Evolutionary conservation across 176 grass and related monocot genomes (phyloP), one percentile per base, ranked within the genome.

Genomic region (Ensete glaucum): DNA sequence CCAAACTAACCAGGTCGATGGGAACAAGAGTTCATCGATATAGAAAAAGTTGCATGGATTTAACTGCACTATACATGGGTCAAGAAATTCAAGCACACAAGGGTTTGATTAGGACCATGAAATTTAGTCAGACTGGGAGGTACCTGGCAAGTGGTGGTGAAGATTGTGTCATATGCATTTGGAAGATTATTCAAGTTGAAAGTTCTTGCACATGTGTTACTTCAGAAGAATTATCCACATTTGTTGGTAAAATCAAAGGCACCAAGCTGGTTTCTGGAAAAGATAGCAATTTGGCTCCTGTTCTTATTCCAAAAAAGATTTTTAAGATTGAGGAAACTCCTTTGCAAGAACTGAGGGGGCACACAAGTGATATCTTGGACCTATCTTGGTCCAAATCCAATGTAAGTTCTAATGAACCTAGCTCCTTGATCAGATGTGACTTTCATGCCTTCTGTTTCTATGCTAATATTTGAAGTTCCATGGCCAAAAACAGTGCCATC

Each of bases 11-110:
- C 16, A 62, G 69, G 52, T 87, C 88, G 53, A 74, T 64, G 7
- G 81, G 82, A 81, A 81, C 82, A 87, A 81, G 66, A 56, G 95
- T 99, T 73, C 75, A 76, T 53, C 82, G 83, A 12, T 78, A 84
- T 52, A 89, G 78, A 76, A 99, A 94, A 83, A 89, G 77, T 0
- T 63, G 51, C 59, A 81, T 70, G 59, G 95, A 99, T 73, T 94
- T 99, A 66, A 89, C 95, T 34, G 86, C 86, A 29, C 75, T 99
- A 52, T 87, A 73, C 67, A 82, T 89, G 88, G 86, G 78, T 68
- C 95, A 94, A 87, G 88, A 99, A 89, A 91, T 99, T 63, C 81
- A 79, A 70, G 95, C 90, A 27, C 95, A 99, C 50, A 87, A 99
- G 55, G 95, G 95, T 67, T 79, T 84, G 75, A 94, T 99, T 81